A percentile compares a stretch with the other conserved stretches of the same genome.
phyloP scores from a whole-genome alignment of 1,284 basidiomycete species.

The Phylloporus sp. region DNA sequence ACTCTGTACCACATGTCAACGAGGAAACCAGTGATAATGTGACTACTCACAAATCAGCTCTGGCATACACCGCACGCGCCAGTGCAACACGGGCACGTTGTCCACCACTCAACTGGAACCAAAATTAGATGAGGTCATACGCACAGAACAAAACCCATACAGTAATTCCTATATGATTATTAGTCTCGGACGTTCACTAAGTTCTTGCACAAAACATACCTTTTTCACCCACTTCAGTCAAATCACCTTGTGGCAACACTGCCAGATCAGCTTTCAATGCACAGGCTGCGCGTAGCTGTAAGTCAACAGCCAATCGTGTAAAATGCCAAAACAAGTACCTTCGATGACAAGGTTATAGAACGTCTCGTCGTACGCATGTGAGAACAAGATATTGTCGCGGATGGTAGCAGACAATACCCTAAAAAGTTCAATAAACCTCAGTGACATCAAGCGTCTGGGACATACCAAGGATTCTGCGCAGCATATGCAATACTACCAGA shows the following conservation, averaged over 20 bases:
- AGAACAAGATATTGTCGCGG: constrained; percentile 91
- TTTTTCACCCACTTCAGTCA: constrained; percentile 78
- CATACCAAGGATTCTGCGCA: constrained; percentile 87
- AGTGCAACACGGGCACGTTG: constrained; percentile 69
- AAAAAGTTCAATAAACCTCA: constrained; percentile 1
- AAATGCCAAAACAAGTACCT: constrained; percentile 50
- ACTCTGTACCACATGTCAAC: constrained; percentile 23
- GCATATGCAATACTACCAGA: constrained; percentile 88
- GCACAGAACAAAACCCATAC: constrained; percentile 23
- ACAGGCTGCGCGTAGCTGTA: constrained; percentile 65
- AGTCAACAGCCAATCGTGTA: neutral
- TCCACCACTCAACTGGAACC: constrained; percentile 56
- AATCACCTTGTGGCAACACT: constrained; percentile 75
- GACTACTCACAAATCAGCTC: constrained; percentile 57
- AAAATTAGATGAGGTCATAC: constrained; percentile 5
- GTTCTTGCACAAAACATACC: constrained; percentile 27
- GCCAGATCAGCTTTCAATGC: constrained; percentile 85
- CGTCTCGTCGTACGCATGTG: constrained; percentile 83
- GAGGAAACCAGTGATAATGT: neutral
- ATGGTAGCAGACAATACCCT: constrained; percentile 87
- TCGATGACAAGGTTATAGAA: constrained; percentile 82
- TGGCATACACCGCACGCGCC: constrained; percentile 57
- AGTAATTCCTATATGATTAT: constrained; percentile 35
- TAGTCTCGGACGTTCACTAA: constrained; percentile 46
- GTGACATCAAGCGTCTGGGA: neutral